phyloP scores from a whole-genome alignment of 345 rosid species.

The Salix viminalis region DNA sequence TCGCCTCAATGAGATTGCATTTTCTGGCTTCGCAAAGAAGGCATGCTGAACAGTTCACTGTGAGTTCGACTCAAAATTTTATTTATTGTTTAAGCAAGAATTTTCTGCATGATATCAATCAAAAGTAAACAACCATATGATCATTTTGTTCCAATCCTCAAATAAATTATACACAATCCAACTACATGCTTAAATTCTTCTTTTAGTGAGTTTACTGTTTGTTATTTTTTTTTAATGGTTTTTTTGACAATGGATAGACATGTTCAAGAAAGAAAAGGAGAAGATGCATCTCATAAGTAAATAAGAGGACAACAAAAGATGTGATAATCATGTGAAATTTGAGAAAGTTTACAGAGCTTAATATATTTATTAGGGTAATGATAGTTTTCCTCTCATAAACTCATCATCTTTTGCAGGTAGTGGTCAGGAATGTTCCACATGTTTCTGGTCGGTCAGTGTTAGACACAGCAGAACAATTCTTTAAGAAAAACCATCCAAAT shows the following conservation, averaged over 20 bases:
- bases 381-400: neutral
- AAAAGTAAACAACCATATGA: neutral
- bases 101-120: neutral
- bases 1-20: conserved; percentile 73
- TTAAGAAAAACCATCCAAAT: conserved; percentile 75
- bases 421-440: conserved; percentile 77
- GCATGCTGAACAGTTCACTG: conserved; percentile 88
- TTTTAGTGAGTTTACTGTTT: neutral
- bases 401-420: conserved; percentile 53
- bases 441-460: conserved; percentile 49
- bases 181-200: neutral
- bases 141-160: neutral
- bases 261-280: neutral
- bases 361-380: neutral
- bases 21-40: conserved; percentile 77
- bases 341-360: neutral
- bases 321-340: neutral
- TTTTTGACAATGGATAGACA: neutral
- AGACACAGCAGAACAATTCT: conserved; percentile 71
- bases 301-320: neutral
- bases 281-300: neutral
- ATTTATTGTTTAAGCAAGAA: neutral
- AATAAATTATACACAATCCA: neutral
- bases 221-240: neutral
- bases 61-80: conserved; percentile 39